Evolutionary conservation across 2,329 filamentous ascomycete genomes (phyloP).

Genomic region (Colletotrichum liaoningense): DNA sequence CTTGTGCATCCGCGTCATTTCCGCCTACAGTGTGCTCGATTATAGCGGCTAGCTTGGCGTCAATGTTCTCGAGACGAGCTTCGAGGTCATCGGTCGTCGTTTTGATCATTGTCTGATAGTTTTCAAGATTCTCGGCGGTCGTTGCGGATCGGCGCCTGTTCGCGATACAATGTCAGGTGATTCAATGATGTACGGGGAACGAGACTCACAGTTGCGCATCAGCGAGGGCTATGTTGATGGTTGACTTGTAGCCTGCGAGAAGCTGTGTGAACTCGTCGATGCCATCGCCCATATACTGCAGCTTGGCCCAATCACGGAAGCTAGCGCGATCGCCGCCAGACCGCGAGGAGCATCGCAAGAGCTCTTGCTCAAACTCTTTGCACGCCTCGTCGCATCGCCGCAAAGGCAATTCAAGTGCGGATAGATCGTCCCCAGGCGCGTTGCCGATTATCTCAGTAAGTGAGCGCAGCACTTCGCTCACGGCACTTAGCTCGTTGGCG

Average conservation of each 20-base stretch:
- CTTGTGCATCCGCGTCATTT: not conserved
- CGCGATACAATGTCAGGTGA: not conserved
- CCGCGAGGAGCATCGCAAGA: constrained; percentile 47
- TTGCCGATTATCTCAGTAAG: constrained; percentile 41
- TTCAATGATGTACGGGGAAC: not conserved
- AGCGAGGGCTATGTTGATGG: constrained; percentile 39
- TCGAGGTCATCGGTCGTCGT: constrained; percentile 8
- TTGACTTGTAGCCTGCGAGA: constrained; percentile 52
- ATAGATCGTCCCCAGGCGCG: constrained; percentile 31
- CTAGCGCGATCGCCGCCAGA: constrained; percentile 49
- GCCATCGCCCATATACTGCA: constrained; percentile 56
- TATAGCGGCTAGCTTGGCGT: not conserved
- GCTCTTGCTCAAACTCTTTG: constrained; percentile 52
- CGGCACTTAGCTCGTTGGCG: constrained; percentile 49
- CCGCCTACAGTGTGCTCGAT: not conserved
- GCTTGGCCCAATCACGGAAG: constrained; percentile 57
- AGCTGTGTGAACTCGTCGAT: constrained; percentile 53
- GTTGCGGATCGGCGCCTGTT: not conserved
- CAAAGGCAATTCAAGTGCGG: constrained; percentile 47
- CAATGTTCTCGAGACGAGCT: constrained; percentile 6
- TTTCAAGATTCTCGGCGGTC: constrained; percentile 4
- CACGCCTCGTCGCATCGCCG: constrained; percentile 54
- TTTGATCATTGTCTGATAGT: not conserved
- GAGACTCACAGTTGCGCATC: constrained; percentile 37
- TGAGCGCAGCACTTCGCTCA: constrained; percentile 51